These are phyloP conservation scores for Dichotomopilus funicola DNA, from an alignment of 2,329 filamentous ascomycete genomes.

Conservation along the genomic window DNA sequence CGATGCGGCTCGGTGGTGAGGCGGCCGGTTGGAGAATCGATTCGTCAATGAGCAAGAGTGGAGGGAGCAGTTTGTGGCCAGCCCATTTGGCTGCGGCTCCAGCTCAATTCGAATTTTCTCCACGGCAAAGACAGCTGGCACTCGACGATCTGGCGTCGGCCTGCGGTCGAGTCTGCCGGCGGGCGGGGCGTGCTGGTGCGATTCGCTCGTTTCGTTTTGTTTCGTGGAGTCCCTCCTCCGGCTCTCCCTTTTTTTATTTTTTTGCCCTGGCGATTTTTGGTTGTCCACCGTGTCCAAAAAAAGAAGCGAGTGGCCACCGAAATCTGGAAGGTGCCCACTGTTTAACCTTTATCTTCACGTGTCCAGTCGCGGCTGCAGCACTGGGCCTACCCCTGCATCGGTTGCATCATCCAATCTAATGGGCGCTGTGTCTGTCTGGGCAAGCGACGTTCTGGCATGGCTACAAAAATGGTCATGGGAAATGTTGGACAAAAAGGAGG, in stretches of 20 bases:
- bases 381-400: slow-evolving; percentile 1
- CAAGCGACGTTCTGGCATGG: neutral
- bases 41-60: slow-evolving; percentile 6
- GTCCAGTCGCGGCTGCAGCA: slow-evolving; percentile 13
- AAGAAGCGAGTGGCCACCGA: slow-evolving; percentile 10
- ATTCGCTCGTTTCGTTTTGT: neutral
- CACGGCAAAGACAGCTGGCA: neutral
- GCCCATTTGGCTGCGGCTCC: slow-evolving; percentile 4
- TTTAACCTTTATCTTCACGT: slow-evolving; percentile 21
- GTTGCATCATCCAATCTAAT: slow-evolving; percentile 7
- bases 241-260: neutral
- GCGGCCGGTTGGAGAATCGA: slow-evolving; percentile 6
- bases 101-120: neutral
- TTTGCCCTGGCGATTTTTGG: neutral
- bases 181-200: no score
- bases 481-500: no score
- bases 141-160: neutral
- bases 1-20: slow-evolving; percentile 5
- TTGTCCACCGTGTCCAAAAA: slow-evolving; percentile 18
- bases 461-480: neutral
- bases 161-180: neutral
- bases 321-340: slow-evolving; percentile 7
- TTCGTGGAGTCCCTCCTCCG: neutral
- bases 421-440: slow-evolving; percentile 1
- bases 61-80: slow-evolving; percentile 1